Conservation (phyloP, 768 basidiomycete species). For the Boletales sp. region DNA sequence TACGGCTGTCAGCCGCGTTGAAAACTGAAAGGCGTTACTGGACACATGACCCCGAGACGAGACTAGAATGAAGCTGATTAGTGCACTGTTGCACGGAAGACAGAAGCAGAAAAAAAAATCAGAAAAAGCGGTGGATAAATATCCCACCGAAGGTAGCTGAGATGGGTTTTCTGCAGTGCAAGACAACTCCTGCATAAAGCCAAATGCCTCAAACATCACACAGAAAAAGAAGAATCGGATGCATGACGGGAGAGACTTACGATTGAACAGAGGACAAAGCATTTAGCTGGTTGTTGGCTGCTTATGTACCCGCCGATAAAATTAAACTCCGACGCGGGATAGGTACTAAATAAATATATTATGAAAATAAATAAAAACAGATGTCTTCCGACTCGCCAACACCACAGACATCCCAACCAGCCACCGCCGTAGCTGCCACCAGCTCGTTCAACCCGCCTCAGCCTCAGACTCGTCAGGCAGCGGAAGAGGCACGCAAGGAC, state of each 20-base stretch:
- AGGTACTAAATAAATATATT: too few species aligned
- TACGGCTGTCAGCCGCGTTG: too few species aligned
- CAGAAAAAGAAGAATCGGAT: slow-evolving; percentile 29
- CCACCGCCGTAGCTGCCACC: slow-evolving; percentile 12
- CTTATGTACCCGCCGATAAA: too few species aligned
- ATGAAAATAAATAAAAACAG: background rate
- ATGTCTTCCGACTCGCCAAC: slow-evolving; percentile 36
- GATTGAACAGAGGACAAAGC: slow-evolving; percentile 3
- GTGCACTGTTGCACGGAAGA: background rate
- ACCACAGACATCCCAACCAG: slow-evolving; percentile 20
- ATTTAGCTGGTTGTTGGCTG: slow-evolving; percentile 20
- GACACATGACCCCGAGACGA: background rate
- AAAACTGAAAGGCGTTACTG: too few species aligned
- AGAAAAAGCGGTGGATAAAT: slow-evolving; percentile 44
- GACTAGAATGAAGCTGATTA: slow-evolving; percentile 27
- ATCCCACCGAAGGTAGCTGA: slow-evolving; percentile 85
- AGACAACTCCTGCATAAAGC: slow-evolving; percentile 69
- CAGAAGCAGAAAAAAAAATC: slow-evolving; percentile 19
- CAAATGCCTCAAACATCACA: slow-evolving; percentile 94
- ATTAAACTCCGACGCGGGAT: slow-evolving; percentile 28
- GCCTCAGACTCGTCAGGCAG: slow-evolving; percentile 60
- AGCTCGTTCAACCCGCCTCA: slow-evolving; percentile 23
- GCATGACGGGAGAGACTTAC: slow-evolving; percentile 25
- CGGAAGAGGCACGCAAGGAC: slow-evolving; percentile 84
- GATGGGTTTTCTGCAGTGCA: slow-evolving; percentile 80